These are phyloP conservation scores for Hirsutella thompsonii DNA, from an alignment of 2,329 filamentous ascomycete species.

Conservation along the genomic window DNA sequence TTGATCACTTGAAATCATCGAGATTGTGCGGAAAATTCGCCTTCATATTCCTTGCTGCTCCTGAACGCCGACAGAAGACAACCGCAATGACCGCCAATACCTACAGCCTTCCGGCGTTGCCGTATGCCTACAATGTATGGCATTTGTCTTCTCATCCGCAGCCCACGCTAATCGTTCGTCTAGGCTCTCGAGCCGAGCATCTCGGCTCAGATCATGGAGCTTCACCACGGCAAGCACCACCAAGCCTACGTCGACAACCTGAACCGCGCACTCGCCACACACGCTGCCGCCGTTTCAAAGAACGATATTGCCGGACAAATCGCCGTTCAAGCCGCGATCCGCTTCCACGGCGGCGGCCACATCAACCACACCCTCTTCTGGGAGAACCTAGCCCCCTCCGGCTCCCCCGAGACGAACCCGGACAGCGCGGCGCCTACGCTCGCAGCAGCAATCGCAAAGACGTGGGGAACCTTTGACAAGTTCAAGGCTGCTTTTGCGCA, in stretches of 20 bases:
- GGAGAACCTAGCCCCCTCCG: conserved; percentile 61
- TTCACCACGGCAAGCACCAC: conserved; percentile 71
- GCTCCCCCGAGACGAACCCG: conserved; percentile 41
- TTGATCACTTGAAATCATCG: too few relatives aligned
- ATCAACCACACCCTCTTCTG: conserved; percentile 92
- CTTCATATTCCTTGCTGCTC: not conserved
- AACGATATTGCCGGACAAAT: conserved; percentile 53
- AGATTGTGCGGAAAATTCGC: too few relatives aligned
- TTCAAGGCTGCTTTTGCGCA: conserved; percentile 56
- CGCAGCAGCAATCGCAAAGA: conserved; percentile 43
- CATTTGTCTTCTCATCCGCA: not conserved
- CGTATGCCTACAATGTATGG: conserved; percentile 59
- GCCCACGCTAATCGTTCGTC: too few relatives aligned
- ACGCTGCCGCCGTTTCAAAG: conserved; percentile 39
- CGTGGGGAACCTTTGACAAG: conserved; percentile 54
- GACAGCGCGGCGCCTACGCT: conserved; percentile 42
- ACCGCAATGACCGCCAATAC: conserved; percentile 23
- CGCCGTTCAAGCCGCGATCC: conserved; percentile 56
- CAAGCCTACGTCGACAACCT: conserved; percentile 67
- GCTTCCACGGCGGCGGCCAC: conserved; percentile 85
- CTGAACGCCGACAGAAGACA: not conserved
- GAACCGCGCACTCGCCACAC: conserved; percentile 51
- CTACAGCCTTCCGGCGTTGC: conserved; percentile 51
- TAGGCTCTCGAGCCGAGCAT: conserved; percentile 63
- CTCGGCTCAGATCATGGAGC: conserved; percentile 67